Conservation (phyloP, 2,329 filamentous ascomycete species). For the Didymella segeticola region DNA sequence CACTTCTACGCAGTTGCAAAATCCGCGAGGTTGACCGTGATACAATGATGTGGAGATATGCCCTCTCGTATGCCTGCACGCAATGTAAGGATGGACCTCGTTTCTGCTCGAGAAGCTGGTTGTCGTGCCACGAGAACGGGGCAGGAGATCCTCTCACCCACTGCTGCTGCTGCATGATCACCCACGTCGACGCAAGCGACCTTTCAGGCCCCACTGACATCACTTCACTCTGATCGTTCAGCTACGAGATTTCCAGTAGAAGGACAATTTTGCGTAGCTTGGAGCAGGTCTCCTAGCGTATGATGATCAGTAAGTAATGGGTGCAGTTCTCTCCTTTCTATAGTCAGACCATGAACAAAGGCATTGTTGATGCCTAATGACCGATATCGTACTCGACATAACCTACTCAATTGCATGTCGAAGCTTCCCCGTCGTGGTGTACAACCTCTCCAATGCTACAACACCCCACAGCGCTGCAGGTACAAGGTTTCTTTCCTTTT, state of each 20-base stretch:
- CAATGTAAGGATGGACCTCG: neutral
- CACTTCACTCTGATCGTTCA: neutral
- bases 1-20: too few species aligned
- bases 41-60: neutral
- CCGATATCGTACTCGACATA: neutral
- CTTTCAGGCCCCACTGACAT: too few species aligned
- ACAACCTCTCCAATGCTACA: neutral
- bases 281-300: neutral
- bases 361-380: neutral
- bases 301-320: neutral
- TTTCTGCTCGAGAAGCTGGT: neutral
- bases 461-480: conserved; percentile 1
- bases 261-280: neutral
- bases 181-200: neutral
- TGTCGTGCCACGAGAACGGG: conserved; percentile 1
- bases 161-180: neutral
- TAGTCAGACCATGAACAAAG: neutral
- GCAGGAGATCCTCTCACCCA: conserved; percentile 8
- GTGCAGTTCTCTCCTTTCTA: neutral
- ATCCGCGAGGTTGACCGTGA: neutral
- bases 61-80: neutral
- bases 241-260: neutral
- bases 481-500: conserved; percentile 2
- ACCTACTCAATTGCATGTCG: neutral
- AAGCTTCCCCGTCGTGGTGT: neutral